A percentile compares a stretch with the other conserved stretches of the same genome.
Conservation (phyloP, 345 rosid species). For the Eucalyptus decipiens region DNA sequence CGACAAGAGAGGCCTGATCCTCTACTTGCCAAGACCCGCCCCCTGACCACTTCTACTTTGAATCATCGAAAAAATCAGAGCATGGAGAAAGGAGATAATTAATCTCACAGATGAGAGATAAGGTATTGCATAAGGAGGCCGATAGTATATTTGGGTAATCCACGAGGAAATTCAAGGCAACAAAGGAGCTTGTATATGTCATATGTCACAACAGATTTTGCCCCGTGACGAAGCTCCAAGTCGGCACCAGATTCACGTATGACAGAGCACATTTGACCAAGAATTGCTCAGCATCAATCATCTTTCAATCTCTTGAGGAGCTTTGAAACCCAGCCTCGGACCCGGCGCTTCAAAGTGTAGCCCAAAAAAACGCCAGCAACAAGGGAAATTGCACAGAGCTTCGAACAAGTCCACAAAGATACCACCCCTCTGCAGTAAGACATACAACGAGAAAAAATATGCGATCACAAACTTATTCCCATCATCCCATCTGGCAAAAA, state of each 20-base stretch:
- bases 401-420: constrained; percentile 65
- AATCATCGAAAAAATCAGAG: background rate
- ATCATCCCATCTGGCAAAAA: background rate
- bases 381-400: constrained; percentile 68
- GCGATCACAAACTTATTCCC: background rate
- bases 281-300: constrained; percentile 11
- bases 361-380: constrained; percentile 73
- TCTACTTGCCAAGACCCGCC: background rate
- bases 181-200: background rate
- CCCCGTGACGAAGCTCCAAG: background rate
- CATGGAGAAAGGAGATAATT: background rate
- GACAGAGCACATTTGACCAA: background rate
- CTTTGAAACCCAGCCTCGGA: constrained; percentile 59
- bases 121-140: background rate
- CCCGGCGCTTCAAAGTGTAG: constrained; percentile 63
- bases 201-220: background rate
- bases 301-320: constrained; percentile 58
- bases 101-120: background rate
- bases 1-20: background rate
- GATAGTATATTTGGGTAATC: background rate
- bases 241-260: background rate
- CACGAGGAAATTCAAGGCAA: background rate
- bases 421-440: constrained; percentile 35
- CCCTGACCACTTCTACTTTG: background rate
- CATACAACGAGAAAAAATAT: background rate